A percentile compares a stretch with the other conserved stretches of the same genome.
These are phyloP conservation scores for Rhododendron ovatum DNA, from an alignment of 148 eudicot species.

Conservation along the genomic window DNA sequence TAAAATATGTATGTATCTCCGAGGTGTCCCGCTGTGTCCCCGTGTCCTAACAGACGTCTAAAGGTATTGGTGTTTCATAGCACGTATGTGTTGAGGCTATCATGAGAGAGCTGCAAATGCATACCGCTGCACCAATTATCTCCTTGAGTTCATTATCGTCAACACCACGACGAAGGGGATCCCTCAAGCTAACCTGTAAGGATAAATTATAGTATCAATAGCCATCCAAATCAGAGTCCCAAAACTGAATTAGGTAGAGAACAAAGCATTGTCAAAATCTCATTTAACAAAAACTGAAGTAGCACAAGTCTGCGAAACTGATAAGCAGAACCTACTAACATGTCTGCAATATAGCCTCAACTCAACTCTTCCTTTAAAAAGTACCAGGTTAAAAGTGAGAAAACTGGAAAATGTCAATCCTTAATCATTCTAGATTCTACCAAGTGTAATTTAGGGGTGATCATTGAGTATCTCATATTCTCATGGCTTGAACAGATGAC, in stretches of 20 bases:
- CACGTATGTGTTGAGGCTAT: neutral
- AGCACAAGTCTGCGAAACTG: neutral
- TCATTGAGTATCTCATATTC: neutral
- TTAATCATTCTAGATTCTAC: neutral
- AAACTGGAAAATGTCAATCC: neutral
- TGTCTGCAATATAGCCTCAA: neutral
- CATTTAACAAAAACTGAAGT: neutral
- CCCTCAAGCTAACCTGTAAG: constrained; percentile 88
- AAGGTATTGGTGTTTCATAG: too few relatives aligned
- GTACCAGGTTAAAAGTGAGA: neutral
- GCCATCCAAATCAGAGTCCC: neutral
- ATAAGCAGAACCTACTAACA: constrained; percentile 1
- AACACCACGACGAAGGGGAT: constrained; percentile 80
- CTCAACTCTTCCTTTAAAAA: neutral
- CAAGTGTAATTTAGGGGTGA: neutral
- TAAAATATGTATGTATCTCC: too few relatives aligned
- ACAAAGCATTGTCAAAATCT: constrained; percentile 1
- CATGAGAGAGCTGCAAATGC: constrained; percentile 1
- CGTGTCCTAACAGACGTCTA: too few relatives aligned
- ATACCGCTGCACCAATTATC: constrained; percentile 77
- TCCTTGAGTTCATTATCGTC: constrained; percentile 65
- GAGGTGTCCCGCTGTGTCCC: too few relatives aligned
- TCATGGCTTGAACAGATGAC: neutral
- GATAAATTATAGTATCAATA: neutral
- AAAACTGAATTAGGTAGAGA: neutral